Evolutionary conservation across 1,139 yeast genomes (phyloP).

Genomic region (Trichomonascaceae sp.): DNA sequence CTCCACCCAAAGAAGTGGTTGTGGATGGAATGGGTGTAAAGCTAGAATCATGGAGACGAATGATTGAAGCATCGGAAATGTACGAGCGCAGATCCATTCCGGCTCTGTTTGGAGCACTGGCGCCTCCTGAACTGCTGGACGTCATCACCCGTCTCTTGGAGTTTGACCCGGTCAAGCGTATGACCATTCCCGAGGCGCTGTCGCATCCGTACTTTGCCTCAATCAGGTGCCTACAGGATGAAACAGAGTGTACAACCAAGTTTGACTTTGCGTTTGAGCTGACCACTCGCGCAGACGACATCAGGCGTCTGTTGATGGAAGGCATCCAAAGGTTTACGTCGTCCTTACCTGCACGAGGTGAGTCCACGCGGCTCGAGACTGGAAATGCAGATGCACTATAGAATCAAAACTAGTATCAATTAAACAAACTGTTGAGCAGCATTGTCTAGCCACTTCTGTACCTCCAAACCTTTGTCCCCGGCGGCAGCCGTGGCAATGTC

Average conservation of each 20-base stretch:
- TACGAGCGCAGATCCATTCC: slow-evolving; percentile 40
- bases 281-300: too few relatives aligned
- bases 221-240: slow-evolving; percentile 81
- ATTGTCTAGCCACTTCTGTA: slow-evolving; percentile 22
- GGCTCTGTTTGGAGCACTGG: slow-evolving; percentile 47
- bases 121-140: slow-evolving; percentile 63
- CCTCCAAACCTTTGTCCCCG: slow-evolving; percentile 20
- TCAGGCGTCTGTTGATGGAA: too few relatives aligned
- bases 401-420: too few relatives aligned
- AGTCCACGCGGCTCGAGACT: too few relatives aligned
- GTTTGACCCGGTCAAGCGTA: slow-evolving; percentile 65
- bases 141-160: slow-evolving; percentile 60
- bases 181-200: slow-evolving; percentile 71
- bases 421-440: slow-evolving; percentile 9
- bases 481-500: slow-evolving; percentile 21
- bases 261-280: slow-evolving; percentile 71
- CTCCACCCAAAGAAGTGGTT: slow-evolving; percentile 49
- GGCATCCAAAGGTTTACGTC: too few relatives aligned
- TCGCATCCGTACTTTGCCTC: slow-evolving; percentile 66
- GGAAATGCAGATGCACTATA: too few relatives aligned
- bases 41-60: slow-evolving; percentile 8
- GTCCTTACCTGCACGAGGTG: too few relatives aligned
- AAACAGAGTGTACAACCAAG: slow-evolving; percentile 57
- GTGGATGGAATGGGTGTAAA: slow-evolving; percentile 5
- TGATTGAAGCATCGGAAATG: slow-evolving; percentile 8